Evolutionary conservation across 2,329 filamentous ascomycete genomes (phyloP), one percentile per base, ranked within the genome.

Genomic region (Microdochium nivale): DNA sequence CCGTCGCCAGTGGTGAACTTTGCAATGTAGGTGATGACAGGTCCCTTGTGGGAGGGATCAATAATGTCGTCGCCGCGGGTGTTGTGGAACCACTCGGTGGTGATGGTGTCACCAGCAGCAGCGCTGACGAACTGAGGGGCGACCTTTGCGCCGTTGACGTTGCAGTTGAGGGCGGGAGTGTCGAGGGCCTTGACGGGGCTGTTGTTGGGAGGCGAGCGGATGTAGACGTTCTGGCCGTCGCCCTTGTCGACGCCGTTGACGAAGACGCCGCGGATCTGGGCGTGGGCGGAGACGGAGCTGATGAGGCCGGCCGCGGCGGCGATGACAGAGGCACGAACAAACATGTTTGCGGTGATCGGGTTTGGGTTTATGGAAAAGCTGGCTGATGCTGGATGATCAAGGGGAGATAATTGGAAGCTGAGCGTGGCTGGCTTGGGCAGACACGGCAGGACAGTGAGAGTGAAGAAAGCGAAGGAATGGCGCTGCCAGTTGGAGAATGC

Each of bases 11-110:
- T 63, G 46, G 65, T 69, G 65, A 67, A 72, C 48, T 62, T 55
- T 19, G 77, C 74, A 58, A 80, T 73, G 62, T 77, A 81, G 52
- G 74, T 77, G 55, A 77, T 70, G 59, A 80, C 64, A 35, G 77
- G 77, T 9, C 78, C 78, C 64, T 70, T 67, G 67, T 80, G 78
- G 47, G 72, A 75, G n/a, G 60, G 54, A 56, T 68, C 77, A 49
- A 80, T 75, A 67, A 79, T 77, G 60, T 78, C 76, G 63, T 79
- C 75, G 53, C 59, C 59, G 46, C 74, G 70, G 59, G 37, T 68
- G 63, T 79, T 59, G 67, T 79, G 76, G 64, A 72, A 72, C 76
- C 75, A 79, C 62, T 78, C 71, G 58, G 74, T 69, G 54, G 58
- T 64, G 52, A 79, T 57, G 59, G 70, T 69, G 58, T 76, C 73